Conservation (phyloP, 768 basidiomycete genomes). For the Lyophyllum shimeji region DNA sequence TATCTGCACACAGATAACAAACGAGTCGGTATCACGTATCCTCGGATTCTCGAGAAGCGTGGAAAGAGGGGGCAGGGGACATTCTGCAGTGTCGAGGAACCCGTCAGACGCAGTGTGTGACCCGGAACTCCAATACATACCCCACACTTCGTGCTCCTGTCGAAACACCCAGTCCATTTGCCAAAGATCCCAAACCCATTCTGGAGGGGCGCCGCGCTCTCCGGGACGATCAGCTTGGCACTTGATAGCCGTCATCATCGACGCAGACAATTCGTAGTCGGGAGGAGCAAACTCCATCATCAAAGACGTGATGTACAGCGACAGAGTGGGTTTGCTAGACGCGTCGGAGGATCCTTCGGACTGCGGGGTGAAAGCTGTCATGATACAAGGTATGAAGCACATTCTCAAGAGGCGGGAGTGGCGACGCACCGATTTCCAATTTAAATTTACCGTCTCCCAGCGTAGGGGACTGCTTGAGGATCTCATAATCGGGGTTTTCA, state of each 20-base stretch:
- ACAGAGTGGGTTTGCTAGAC: conserved; percentile 41
- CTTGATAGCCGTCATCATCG: conserved; percentile 75
- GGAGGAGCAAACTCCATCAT: conserved; percentile 60
- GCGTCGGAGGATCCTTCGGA: conserved; percentile 21
- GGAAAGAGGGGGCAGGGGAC: conserved; percentile 62
- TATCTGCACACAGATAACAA: conserved; percentile 74
- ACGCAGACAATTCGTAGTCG: conserved; percentile 58
- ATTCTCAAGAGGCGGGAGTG: not conserved
- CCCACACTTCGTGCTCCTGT: conserved; percentile 72
- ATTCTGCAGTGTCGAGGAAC: conserved; percentile 45
- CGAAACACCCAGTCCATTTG: conserved; percentile 72
- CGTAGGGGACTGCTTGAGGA: conserved; percentile 63
- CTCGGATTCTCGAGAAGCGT: conserved; percentile 56
- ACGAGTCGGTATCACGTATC: conserved; percentile 62
- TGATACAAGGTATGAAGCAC: not conserved
- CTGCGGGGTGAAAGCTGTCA: conserved; percentile 22
- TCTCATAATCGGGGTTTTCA: conserved; percentile 51
- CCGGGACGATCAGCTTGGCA: conserved; percentile 60
- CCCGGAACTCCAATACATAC: conserved; percentile 34
- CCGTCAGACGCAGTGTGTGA: not conserved
- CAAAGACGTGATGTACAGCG: conserved; percentile 66
- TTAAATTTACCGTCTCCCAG: conserved; percentile 72
- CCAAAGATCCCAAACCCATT: conserved; percentile 77
- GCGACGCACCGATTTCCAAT: conserved; percentile 59
- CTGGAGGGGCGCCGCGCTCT: conserved; percentile 59